Percentiles rank a stretch among this genome's conserved stretches.
Conservation (phyloP, 2,329 filamentous ascomycete genomes). For the Leptographium wingfieldii region DNA sequence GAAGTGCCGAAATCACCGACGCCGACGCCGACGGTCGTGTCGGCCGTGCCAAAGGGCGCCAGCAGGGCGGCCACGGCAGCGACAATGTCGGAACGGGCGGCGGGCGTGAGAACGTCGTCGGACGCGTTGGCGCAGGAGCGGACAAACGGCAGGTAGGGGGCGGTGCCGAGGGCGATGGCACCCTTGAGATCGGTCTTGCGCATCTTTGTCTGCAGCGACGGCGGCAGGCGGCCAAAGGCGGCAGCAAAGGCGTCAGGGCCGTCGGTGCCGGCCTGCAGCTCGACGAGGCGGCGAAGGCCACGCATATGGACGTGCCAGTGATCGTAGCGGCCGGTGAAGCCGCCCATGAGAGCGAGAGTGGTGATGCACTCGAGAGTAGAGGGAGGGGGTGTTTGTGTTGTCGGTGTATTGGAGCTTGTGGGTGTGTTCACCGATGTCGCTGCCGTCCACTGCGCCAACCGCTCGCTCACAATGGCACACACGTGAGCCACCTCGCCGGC, state of each 20-base stretch:
- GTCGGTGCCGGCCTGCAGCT: not conserved
- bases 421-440: not conserved
- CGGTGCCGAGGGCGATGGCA: slow-evolving; percentile 18
- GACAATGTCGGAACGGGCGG: slow-evolving; percentile 8
- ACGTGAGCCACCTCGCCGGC: slow-evolving; percentile 11
- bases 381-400: not conserved
- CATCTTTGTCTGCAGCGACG: slow-evolving; percentile 11
- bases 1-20: not conserved
- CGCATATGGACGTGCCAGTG: slow-evolving; percentile 27
- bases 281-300: slow-evolving; percentile 17
- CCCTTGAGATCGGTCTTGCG: slow-evolving; percentile 24
- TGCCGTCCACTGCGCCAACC: slow-evolving; percentile 3
- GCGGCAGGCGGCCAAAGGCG: slow-evolving; percentile 6
- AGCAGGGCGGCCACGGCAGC: slow-evolving; percentile 14
- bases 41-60: slow-evolving; percentile 1
- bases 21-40: not conserved
- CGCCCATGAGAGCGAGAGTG: slow-evolving; percentile 18
- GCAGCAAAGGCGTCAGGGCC: not conserved
- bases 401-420: not conserved
- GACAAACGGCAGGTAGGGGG: slow-evolving; percentile 20
- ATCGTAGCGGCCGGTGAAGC: slow-evolving; percentile 22
- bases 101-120: slow-evolving; percentile 12
- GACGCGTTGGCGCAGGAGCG: slow-evolving; percentile 15
- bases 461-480: slow-evolving; percentile 12
- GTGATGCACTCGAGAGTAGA: slow-evolving; percentile 19